phyloP scores from a whole-genome alignment of 2,329 filamentous ascomycete genomes.

The Ascomycota sp. region DNA sequence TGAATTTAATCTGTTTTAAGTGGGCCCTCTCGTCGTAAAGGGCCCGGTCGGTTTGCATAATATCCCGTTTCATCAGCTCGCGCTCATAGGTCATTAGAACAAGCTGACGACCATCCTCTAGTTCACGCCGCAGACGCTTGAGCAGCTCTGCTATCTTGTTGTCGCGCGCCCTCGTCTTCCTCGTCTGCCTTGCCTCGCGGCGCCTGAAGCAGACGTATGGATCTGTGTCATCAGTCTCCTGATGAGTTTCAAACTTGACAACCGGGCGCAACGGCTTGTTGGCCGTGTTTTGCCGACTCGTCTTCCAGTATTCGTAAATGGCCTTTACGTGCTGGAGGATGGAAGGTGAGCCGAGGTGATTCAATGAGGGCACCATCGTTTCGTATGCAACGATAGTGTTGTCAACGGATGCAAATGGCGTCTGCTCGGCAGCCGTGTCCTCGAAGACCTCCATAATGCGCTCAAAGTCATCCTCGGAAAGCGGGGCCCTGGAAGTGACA shows the following conservation, averaged over 20 bases:
- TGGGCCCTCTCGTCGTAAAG: constrained; percentile 66
- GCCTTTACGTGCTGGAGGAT: constrained; percentile 42
- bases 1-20: constrained; percentile 73
- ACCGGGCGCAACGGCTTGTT: constrained; percentile 54
- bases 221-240: constrained; percentile 85
- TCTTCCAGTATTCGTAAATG: constrained; percentile 79
- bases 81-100: constrained; percentile 57
- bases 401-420: constrained; percentile 76
- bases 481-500: constrained; percentile 36
- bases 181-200: constrained; percentile 77
- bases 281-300: constrained; percentile 38
- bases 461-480: constrained; percentile 82
- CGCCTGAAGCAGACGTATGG: constrained; percentile 96
- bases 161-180: constrained; percentile 85
- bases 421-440: constrained; percentile 58
- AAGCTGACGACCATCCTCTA: constrained; percentile 70
- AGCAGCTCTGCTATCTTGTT: constrained; percentile 87
- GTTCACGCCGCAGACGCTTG: constrained; percentile 69
- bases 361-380: constrained; percentile 48
- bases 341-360: constrained; percentile 24
- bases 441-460: constrained; percentile 89
- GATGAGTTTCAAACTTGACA: constrained; percentile 84
- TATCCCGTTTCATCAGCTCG: constrained; percentile 56
- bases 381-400: constrained; percentile 62
- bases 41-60: constrained; percentile 49